phyloP scores from a whole-genome alignment of 2,329 filamentous ascomycete species.

The Trichoderma brevicompactum region DNA sequence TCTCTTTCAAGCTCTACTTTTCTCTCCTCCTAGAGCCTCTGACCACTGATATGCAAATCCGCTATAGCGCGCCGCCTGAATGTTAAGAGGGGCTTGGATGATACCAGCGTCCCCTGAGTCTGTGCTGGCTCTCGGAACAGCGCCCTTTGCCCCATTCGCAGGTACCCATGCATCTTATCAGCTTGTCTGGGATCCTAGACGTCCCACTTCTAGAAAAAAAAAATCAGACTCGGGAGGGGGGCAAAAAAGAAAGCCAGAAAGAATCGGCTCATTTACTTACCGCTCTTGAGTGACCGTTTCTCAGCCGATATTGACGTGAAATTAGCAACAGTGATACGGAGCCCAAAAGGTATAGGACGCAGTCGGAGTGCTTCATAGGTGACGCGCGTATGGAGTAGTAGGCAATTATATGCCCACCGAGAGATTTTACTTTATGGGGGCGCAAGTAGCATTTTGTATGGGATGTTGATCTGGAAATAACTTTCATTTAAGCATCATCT shows the following conservation, averaged over 20 bases:
- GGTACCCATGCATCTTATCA: constrained; percentile 13
- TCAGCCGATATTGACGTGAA: background rate
- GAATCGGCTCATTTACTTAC: background rate
- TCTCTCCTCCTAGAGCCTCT: too few relatives aligned
- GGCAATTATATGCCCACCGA: too few relatives aligned
- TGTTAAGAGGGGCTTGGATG: constrained; percentile 21
- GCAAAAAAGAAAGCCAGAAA: background rate
- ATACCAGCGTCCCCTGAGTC: constrained; percentile 22
- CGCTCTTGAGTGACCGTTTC: background rate
- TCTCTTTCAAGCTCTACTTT: background rate
- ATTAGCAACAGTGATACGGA: background rate
- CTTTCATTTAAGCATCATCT: background rate
- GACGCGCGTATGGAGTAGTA: too few relatives aligned
- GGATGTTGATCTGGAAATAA: background rate
- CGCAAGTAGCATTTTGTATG: too few relatives aligned
- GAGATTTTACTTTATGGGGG: too few relatives aligned
- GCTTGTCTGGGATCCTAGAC: constrained; percentile 3
- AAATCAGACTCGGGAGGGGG: background rate
- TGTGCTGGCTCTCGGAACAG: background rate
- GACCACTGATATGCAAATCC: background rate
- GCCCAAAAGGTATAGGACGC: too few relatives aligned
- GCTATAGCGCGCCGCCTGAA: constrained; percentile 13
- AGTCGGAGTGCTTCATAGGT: too few relatives aligned
- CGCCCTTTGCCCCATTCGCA: background rate
- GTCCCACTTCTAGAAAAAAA: constrained; percentile 19